These are phyloP conservation scores for Berberis vulgaris DNA, from an alignment of 164 flowering plant species.

Conservation along the genomic window DNA sequence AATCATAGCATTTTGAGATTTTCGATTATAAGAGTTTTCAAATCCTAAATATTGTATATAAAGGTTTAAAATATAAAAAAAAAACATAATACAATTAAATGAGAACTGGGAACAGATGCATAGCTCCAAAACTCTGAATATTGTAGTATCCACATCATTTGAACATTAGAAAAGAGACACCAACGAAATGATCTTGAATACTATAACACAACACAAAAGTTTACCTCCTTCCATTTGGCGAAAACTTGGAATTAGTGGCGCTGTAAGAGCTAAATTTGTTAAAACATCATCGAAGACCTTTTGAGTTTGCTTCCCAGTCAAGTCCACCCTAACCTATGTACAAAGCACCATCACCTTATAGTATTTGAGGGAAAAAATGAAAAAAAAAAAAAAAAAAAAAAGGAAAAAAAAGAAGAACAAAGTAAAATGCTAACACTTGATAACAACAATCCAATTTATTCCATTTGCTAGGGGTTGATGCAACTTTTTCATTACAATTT, in stretches of 20 bases:
- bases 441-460: too few species aligned
- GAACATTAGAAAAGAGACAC: background rate
- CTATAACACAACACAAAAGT: background rate
- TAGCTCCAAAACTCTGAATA: too few species aligned
- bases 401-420: background rate
- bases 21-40: too few species aligned
- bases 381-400: too few species aligned
- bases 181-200: background rate
- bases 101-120: too few species aligned
- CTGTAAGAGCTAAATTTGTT: slow-evolving; percentile 52
- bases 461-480: background rate
- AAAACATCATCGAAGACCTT: slow-evolving; percentile 46
- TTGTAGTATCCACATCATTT: slow-evolving; percentile 1
- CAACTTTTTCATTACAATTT: too few species aligned
- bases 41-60: too few species aligned
- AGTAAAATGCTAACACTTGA: background rate
- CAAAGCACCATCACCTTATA: background rate
- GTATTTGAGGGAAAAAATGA: background rate
- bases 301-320: slow-evolving; percentile 53
- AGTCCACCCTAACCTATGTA: slow-evolving; percentile 55
- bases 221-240: slow-evolving; percentile 70
- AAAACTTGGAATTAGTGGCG: slow-evolving; percentile 83
- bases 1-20: too few species aligned
- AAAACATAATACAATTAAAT: too few species aligned
- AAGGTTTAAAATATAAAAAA: too few species aligned